A percentile compares a stretch with the other conserved stretches of the same genome.
Evolutionary conservation across 108 stramenopile genomes (phyloP).

Genomic region (Chaetoceros tenuissimus): DNA sequence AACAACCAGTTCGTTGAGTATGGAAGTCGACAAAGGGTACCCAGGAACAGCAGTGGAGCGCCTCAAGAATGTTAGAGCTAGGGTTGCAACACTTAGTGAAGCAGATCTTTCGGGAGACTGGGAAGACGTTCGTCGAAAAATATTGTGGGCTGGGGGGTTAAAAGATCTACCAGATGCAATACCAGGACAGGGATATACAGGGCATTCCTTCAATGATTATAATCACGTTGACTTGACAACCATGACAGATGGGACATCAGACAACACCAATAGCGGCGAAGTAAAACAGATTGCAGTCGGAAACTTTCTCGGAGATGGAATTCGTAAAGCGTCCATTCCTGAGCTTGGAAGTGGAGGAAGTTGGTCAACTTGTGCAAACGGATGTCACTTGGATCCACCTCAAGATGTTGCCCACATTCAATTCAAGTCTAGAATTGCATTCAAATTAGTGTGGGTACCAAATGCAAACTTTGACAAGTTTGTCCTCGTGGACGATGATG

Average conservation of each 20-base stretch:
- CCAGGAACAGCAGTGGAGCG: conserved; percentile 79
- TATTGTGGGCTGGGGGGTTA: conserved; percentile 88
- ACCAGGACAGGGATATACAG: conserved; percentile 87
- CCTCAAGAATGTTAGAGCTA: conserved; percentile 42
- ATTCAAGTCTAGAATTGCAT: conserved; percentile 78
- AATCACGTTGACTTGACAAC: conserved; percentile 88
- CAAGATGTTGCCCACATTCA: conserved; percentile 88
- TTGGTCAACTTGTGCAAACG: conserved; percentile 83
- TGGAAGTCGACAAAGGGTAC: conserved; percentile 44
- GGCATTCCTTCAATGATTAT: conserved; percentile 86
- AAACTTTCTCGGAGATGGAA: conserved; percentile 74
- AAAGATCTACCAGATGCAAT: conserved; percentile 51
- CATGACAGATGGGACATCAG: conserved; percentile 62
- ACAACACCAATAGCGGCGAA: conserved; percentile 71
- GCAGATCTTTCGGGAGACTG: conserved; percentile 55
- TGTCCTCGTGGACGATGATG: conserved; percentile 83
- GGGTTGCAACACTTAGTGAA: conserved; percentile 36
- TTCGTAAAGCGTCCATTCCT: conserved; percentile 67
- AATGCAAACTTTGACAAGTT: conserved; percentile 68
- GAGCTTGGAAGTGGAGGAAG: conserved; percentile 84
- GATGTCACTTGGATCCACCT: conserved; percentile 74
- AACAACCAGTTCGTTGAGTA: neutral
- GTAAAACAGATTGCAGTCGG: conserved; percentile 73
- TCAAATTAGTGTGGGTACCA: conserved; percentile 88
- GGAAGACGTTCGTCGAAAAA: conserved; percentile 66